Evolutionary conservation across 164 flowering plant genomes (phyloP).

Genomic region (Macadamia integrifolia): DNA sequence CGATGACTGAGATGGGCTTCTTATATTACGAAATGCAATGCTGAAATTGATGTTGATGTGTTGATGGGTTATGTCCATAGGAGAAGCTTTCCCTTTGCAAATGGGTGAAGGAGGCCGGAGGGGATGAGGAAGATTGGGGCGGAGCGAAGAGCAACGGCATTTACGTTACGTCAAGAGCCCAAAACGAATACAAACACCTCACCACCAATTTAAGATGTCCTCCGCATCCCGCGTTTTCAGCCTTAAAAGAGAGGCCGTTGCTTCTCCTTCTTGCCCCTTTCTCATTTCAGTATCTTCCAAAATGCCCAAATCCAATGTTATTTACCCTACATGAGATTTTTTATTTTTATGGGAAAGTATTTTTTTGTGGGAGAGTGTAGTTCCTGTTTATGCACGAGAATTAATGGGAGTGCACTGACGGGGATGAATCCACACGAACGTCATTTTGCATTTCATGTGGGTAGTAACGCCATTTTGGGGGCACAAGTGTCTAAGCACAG

Average conservation of each 20-base stretch:
- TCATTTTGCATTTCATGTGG: too few species aligned
- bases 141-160: neutral
- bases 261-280: neutral
- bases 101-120: neutral
- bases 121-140: neutral
- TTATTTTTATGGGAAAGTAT: too few species aligned
- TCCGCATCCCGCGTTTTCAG: constrained; percentile 18
- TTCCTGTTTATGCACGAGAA: too few species aligned
- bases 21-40: neutral
- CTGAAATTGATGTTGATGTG: neutral
- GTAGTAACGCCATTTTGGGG: too few species aligned
- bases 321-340: too few species aligned
- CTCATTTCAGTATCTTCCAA: too few species aligned
- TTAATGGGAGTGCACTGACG: too few species aligned
- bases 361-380: too few species aligned
- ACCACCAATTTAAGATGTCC: constrained; percentile 6
- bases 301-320: too few species aligned
- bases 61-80: constrained; percentile 1
- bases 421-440: too few species aligned
- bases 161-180: constrained; percentile 14
- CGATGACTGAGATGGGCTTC: neutral
- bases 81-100: neutral
- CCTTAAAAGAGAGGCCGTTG: neutral
- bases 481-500: too few species aligned
- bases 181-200: constrained; percentile 5